These are phyloP conservation scores for Paulownia fortunei DNA, from an alignment of 257 asterid genomes.

Conservation along the genomic window DNA sequence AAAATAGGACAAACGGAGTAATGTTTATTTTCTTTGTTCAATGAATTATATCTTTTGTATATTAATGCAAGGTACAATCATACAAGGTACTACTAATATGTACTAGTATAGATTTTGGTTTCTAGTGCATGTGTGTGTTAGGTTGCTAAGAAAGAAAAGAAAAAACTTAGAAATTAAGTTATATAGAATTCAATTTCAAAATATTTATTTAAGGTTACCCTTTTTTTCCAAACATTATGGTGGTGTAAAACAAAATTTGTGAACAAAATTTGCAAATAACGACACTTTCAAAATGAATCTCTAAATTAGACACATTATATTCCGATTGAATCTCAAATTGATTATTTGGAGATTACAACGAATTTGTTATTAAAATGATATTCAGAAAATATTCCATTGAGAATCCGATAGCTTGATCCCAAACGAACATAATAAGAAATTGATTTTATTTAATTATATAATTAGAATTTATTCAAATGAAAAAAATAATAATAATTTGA, in stretches of 20 bases:
- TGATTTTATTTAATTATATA: no score
- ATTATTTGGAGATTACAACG: not conserved
- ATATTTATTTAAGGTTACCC: no score
- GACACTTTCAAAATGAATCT: not conserved
- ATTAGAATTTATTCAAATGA: no score
- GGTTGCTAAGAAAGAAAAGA: not conserved
- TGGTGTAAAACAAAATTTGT: not conserved
- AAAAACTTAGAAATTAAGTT: not conserved
- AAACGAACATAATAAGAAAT: no score
- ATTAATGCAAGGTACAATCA: not conserved
- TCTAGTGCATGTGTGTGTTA: not conserved
- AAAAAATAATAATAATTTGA: no score
- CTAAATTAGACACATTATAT: not conserved
- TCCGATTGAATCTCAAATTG: not conserved
- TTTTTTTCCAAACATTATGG: no score
- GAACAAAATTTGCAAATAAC: not conserved
- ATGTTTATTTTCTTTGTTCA: not conserved
- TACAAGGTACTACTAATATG: not conserved
- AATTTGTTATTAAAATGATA: no score
- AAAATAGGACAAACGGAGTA: not conserved
- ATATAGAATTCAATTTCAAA: not conserved
- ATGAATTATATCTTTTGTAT: not conserved
- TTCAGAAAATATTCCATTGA: no score
- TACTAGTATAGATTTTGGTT: not conserved
- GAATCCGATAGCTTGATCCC: not conserved